Evolutionary conservation across 2,329 filamentous ascomycete genomes (phyloP).

Genomic region (Alternaria metachromatica): DNA sequence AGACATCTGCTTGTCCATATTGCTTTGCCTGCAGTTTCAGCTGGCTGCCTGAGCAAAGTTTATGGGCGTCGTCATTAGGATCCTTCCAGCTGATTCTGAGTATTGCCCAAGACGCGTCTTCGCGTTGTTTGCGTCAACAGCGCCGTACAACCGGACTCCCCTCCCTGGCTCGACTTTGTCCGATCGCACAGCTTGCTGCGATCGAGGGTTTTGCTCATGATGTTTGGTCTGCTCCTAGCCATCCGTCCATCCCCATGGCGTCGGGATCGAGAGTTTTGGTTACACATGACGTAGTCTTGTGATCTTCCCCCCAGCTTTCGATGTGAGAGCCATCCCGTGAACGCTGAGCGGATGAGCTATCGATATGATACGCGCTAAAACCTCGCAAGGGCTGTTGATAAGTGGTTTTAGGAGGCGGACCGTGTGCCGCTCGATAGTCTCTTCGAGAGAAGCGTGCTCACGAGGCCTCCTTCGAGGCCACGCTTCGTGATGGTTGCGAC

Average conservation of each 20-base stretch:
- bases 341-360: not conserved
- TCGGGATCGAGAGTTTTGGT: not conserved
- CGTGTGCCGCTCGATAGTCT: slow-evolving; percentile 2
- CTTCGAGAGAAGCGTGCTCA: not conserved
- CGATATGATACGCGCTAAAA: slow-evolving; percentile 1
- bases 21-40: not conserved
- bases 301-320: not conserved
- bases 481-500: not conserved
- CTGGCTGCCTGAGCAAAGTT: not conserved
- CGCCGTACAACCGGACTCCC: not conserved
- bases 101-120: not conserved
- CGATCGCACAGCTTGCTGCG: slow-evolving; percentile 4
- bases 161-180: not conserved
- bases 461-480: not conserved
- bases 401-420: not conserved
- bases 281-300: slow-evolving; percentile 7
- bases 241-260: not conserved
- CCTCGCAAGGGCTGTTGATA: not conserved
- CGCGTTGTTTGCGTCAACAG: not conserved
- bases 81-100: not conserved
- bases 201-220: slow-evolving; percentile 2
- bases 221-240: slow-evolving; percentile 5
- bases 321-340: not conserved
- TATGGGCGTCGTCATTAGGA: not conserved
- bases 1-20: not conserved